phyloP scores from a whole-genome alignment of 352 stramenopile genomes.

The Globisporangium recalcitrans region DNA sequence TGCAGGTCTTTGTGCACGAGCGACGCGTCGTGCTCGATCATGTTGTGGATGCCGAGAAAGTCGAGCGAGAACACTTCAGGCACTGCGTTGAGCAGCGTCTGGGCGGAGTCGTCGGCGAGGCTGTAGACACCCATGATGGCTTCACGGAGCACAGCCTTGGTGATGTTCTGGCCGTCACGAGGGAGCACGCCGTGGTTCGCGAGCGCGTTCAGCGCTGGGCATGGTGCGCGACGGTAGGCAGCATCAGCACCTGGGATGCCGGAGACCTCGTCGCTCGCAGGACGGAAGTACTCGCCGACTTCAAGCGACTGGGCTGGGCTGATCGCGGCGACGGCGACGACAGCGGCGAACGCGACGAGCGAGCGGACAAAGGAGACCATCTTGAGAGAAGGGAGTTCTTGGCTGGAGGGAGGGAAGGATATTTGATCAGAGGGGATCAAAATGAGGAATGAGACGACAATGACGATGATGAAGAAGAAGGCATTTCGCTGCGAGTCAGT shows the following conservation, averaged over 20 bases:
- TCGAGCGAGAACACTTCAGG: slow-evolving; percentile 38
- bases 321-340: not conserved
- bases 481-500: no score
- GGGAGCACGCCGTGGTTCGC: slow-evolving; percentile 61
- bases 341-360: not conserved
- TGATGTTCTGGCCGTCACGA: slow-evolving; percentile 49
- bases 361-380: not conserved
- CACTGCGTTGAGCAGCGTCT: slow-evolving; percentile 28
- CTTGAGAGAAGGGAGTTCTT: no score
- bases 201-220: slow-evolving; percentile 60
- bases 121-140: slow-evolving; percentile 42
- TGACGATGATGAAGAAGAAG: no score
- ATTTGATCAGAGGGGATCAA: slow-evolving; percentile 1
- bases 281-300: slow-evolving; percentile 32
- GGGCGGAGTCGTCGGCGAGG: slow-evolving; percentile 29
- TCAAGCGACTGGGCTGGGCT: not conserved
- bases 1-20: not conserved
- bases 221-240: slow-evolving; percentile 46
- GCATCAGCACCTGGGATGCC: slow-evolving; percentile 37
- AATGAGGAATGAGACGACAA: not conserved
- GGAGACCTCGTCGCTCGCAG: slow-evolving; percentile 27
- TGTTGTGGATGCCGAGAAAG: slow-evolving; percentile 42
- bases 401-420: not conserved
- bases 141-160: slow-evolving; percentile 26
- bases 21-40: slow-evolving; percentile 68